Percentiles rank a stretch among this genome's conserved stretches.
These are phyloP conservation scores for Xylaria sp. DNA, from an alignment of 2,329 filamentous ascomycete species.

Conservation along the genomic window DNA sequence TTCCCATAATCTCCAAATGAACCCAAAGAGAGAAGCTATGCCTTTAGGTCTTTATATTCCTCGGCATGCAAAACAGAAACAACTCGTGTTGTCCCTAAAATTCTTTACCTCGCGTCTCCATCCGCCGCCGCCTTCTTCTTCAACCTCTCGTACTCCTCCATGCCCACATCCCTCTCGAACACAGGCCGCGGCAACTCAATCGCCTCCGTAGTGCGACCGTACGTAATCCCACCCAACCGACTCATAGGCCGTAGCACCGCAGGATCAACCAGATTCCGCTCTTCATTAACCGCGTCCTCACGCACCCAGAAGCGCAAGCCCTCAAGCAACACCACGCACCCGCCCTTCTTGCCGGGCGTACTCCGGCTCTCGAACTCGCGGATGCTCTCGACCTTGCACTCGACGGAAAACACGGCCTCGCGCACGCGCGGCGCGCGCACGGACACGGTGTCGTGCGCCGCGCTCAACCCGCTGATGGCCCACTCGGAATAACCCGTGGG, in stretches of 20 bases:
- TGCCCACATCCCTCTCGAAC: conserved; percentile 63
- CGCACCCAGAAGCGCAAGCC: conserved; percentile 89
- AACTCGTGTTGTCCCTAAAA: no score
- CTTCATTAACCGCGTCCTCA: conserved; percentile 86
- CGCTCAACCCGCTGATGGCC: conserved; percentile 79
- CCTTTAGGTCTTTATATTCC: background rate
- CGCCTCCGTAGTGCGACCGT: conserved; percentile 75
- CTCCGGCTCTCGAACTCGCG: conserved; percentile 81
- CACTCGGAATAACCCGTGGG: conserved; percentile 84
- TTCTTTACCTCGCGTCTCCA: conserved; percentile 7
- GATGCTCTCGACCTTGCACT: conserved; percentile 79
- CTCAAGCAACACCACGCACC: conserved; percentile 81
- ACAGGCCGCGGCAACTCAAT: conserved; percentile 76
- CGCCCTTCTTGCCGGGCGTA: conserved; percentile 78
- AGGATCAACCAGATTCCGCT: conserved; percentile 78
- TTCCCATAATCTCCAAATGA: background rate
- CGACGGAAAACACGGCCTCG: conserved; percentile 85
- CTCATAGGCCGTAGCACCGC: conserved; percentile 80
- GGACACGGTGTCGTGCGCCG: conserved; percentile 69
- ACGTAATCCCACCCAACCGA: conserved; percentile 87
- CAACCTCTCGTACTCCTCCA: conserved; percentile 68
- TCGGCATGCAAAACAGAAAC: no score
- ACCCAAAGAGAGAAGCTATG: background rate
- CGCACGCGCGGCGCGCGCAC: conserved; percentile 79
- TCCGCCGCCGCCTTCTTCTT: conserved; percentile 57